A percentile compares a stretch with the other conserved stretches of the same genome.
Evolutionary conservation across 2,329 filamentous ascomycete species (phyloP).

Genomic region (Ascocoryne sarcoides): DNA sequence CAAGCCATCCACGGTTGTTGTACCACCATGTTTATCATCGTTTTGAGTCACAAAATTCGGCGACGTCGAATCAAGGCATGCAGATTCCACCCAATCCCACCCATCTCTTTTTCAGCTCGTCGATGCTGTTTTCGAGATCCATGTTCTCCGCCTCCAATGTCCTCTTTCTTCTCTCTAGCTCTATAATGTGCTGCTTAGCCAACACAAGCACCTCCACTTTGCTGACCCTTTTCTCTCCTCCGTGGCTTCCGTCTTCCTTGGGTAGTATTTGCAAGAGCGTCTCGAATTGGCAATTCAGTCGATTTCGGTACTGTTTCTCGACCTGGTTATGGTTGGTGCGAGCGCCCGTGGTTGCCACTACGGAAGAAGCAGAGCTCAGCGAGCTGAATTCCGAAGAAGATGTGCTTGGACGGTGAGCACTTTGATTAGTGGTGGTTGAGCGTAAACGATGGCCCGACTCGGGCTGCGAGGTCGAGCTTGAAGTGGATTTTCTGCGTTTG

Average conservation of each 20-base stretch:
- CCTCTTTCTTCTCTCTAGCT: slow-evolving; percentile 8
- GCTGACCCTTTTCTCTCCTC: slow-evolving; percentile 5
- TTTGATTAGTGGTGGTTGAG: neutral
- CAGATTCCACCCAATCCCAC: slow-evolving; percentile 1
- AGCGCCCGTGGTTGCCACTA: neutral
- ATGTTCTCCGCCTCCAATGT: slow-evolving; percentile 6
- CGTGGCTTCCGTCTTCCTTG: neutral
- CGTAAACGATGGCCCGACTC: neutral
- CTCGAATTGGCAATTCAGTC: slow-evolving; percentile 11
- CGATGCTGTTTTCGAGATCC: neutral
- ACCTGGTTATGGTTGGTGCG: slow-evolving; percentile 11
- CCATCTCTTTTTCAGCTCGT: slow-evolving; percentile 3
- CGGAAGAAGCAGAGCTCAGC: neutral
- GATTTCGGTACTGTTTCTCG: slow-evolving; percentile 13
- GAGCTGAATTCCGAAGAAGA: slow-evolving; percentile 1
- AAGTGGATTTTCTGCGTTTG: slow-evolving; percentile 1
- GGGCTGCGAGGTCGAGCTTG: neutral
- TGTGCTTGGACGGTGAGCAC: slow-evolving; percentile 1
- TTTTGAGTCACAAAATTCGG: too few relatives aligned
- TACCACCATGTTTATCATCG: too few relatives aligned
- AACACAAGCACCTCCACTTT: slow-evolving; percentile 10
- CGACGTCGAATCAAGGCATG: neutral
- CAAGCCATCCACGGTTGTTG: too few relatives aligned
- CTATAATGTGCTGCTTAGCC: slow-evolving; percentile 9
- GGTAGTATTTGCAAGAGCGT: slow-evolving; percentile 5